A percentile compares a stretch with the other conserved stretches of the same genome.
phyloP scores from a whole-genome alignment of 1,284 basidiomycete species.

The Stygiomarasmius scandens region DNA sequence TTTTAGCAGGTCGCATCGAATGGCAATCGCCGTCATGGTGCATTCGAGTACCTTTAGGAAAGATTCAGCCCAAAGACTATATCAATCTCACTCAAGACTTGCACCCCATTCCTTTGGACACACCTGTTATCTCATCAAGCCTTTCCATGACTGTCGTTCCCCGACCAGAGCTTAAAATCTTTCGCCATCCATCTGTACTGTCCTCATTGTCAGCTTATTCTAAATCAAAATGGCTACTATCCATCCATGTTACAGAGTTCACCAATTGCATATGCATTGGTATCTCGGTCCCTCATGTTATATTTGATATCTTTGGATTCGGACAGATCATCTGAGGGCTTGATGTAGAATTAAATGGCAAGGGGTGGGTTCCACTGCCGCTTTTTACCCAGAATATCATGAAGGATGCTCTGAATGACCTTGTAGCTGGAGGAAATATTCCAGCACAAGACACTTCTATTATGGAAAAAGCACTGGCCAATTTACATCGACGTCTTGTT shows the following conservation, averaged over 20 bases:
- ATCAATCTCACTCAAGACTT: not conserved
- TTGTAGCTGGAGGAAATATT: no score
- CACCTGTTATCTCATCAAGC: not conserved
- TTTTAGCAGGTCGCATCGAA: conserved; percentile 9
- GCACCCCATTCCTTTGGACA: not conserved
- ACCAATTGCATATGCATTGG: conserved; percentile 10
- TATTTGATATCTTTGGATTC: conserved; percentile 8
- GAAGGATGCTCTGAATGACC: not conserved
- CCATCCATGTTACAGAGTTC: conserved; percentile 8
- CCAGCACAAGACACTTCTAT: no score
- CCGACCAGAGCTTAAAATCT: conserved; percentile 3
- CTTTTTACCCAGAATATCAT: conserved; percentile 4
- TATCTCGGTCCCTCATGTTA: conserved; percentile 10
- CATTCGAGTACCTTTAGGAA: conserved; percentile 5
- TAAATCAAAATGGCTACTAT: conserved; percentile 2
- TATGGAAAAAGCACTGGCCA: no score
- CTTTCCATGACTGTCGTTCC: not conserved
- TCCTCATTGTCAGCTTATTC: conserved; percentile 3
- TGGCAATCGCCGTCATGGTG: not conserved
- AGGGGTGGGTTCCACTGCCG: conserved; percentile 3
- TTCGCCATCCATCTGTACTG: conserved; percentile 2
- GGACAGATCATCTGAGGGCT: conserved; percentile 5
- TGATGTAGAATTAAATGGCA: conserved; percentile 2
- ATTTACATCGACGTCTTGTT: no score
- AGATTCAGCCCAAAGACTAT: not conserved